These are phyloP conservation scores for Saksenaea vasiformis DNA, from an alignment of 371 early-diverging fungal genomes.

Conservation along the genomic window DNA sequence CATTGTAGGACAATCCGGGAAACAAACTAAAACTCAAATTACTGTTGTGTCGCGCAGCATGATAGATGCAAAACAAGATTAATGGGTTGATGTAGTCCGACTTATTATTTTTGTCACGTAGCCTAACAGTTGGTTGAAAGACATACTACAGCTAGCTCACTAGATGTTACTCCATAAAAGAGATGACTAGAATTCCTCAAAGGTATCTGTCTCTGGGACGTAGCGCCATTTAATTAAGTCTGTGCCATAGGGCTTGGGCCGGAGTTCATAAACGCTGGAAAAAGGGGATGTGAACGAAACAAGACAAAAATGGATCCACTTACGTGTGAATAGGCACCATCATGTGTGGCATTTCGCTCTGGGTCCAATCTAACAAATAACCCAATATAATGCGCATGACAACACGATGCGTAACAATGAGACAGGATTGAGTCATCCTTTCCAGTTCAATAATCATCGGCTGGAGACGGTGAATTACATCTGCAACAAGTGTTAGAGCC, in stretches of 20 bases:
- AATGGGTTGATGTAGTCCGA: too few species aligned
- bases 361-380: constrained; percentile 74
- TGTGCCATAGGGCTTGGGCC: constrained; percentile 85
- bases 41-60: too few species aligned
- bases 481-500: constrained; percentile 25
- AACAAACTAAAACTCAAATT: too few species aligned
- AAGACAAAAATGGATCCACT: constrained; percentile 28
- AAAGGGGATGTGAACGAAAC: neutral
- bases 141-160: too few species aligned
- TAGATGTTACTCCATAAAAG: too few species aligned
- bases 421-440: constrained; percentile 71
- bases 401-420: constrained; percentile 77
- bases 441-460: constrained; percentile 86
- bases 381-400: constrained; percentile 77
- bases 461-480: constrained; percentile 83
- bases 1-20: too few species aligned
- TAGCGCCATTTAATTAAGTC: constrained; percentile 61
- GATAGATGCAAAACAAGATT: too few species aligned
- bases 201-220: constrained; percentile 52
- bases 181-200: constrained; percentile 38
- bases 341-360: constrained; percentile 70
- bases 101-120: too few species aligned
- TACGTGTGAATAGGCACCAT: constrained; percentile 55
- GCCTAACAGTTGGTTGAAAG: too few species aligned
- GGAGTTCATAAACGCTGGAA: constrained; percentile 47